Evolutionary conservation across 2,329 filamentous ascomycete genomes (phyloP), one percentile per base, ranked within the genome.

Genomic region (Grosmannia serpens): DNA sequence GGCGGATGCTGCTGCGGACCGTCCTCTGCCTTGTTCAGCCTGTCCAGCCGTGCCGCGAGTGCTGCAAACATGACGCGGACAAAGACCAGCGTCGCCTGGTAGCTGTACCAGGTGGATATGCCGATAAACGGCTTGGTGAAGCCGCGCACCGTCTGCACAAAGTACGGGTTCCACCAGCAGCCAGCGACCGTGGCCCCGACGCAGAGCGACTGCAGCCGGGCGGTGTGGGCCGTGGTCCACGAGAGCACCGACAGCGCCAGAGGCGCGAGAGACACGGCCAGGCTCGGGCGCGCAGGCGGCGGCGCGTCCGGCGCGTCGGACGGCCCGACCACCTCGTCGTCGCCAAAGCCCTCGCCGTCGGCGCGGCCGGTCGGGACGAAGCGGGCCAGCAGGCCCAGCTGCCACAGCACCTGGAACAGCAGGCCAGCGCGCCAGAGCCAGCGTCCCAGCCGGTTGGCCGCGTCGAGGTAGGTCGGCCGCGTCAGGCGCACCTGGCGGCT

Each of bases 131-230:
- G 83, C 61, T 73, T 77, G 31, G 76, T 80, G 67, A 79, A 86
- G 58, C 82, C 84, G n/a, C 79, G 75, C 38, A 76, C 74, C 4
- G 78, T 80, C 64, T 85, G 76, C 38, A 81, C 77, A 63, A 88
- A 81, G 60, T 79, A 79, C 0, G 85, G 84, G 62, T 88, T 89
- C 86, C 86, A 89, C 78, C 83, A 86, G 15, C 79, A 70, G 3
- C 83, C 78, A 22, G 60, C 61, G 10, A 64, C 13, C 17, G 62
- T 63, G 3, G 60, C 55, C 3, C n/a, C 59, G 13, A 64, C 13
- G 26, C 63, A 63, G 1, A 61, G 49, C 5, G 47, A 47, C 46
- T 52, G 62, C 27, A 63, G 50, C 9, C 38, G 52, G 20, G 9
- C 71, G 1, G 71, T 63, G 0, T 64, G 65, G 11, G 44, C 54